Conservation (phyloP, 345 rosid species). For the Eucalyptus decipiens region DNA sequence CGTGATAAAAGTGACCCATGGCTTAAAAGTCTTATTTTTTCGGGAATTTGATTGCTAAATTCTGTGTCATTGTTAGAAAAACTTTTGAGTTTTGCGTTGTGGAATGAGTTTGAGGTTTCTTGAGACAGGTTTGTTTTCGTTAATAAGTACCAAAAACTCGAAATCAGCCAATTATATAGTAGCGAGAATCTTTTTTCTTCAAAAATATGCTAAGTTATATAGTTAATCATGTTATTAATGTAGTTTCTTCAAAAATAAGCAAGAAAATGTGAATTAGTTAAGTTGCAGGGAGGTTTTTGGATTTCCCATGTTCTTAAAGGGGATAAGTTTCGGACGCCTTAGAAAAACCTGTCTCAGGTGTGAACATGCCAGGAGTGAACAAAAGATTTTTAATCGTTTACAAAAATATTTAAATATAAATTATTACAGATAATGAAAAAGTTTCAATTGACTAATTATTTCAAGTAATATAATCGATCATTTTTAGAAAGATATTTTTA, state of each 20-base stretch:
- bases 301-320: not conserved
- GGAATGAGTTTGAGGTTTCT: not conserved
- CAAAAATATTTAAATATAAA: too few relatives aligned
- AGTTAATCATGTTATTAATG: not conserved
- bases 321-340: not conserved
- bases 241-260: not conserved
- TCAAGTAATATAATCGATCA: too few relatives aligned
- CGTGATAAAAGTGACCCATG: not conserved
- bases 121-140: not conserved
- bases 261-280: not conserved
- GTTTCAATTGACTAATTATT: too few relatives aligned
- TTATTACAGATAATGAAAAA: accelerated
- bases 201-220: not conserved
- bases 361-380: too few relatives aligned
- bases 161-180: not conserved
- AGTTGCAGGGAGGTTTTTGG: not conserved
- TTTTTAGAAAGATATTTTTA: too few relatives aligned
- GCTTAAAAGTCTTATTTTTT: not conserved
- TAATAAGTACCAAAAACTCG: not conserved
- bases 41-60: not conserved
- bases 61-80: not conserved
- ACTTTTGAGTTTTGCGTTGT: not conserved
- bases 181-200: not conserved
- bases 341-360: accelerated
- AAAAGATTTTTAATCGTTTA: too few relatives aligned